These are phyloP conservation scores for Ottelia alismoides DNA, from an alignment of 106 monocot species.

Conservation along the genomic window DNA sequence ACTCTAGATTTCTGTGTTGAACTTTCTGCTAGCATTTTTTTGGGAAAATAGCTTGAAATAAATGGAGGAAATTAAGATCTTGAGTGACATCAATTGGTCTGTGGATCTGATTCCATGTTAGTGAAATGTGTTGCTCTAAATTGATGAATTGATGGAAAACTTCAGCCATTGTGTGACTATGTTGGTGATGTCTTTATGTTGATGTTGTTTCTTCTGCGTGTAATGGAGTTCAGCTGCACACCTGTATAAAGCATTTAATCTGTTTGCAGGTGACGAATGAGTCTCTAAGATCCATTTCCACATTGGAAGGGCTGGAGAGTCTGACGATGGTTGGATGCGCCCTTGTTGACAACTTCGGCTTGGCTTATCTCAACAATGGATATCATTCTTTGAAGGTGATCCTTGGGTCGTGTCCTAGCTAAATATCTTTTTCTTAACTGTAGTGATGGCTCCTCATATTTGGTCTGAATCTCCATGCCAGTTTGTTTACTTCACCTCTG, in stretches of 20 bases:
- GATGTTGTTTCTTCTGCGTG: not conserved
- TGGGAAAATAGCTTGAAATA: not conserved
- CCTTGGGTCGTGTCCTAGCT: not conserved
- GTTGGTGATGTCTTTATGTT: not conserved
- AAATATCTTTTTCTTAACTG: not conserved
- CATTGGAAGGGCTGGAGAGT: slow-evolving; percentile 46
- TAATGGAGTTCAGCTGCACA: not conserved
- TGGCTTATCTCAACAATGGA: slow-evolving; percentile 46
- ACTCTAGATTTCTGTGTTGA: no score
- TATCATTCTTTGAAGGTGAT: slow-evolving; percentile 50
- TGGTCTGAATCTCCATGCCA: not conserved
- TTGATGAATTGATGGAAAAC: no score
- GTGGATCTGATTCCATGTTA: no score
- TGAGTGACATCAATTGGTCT: no score
- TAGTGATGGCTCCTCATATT: not conserved
- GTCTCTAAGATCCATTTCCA: slow-evolving; percentile 53
- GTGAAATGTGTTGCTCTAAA: no score
- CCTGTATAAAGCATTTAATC: not conserved
- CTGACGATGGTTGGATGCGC: slow-evolving; percentile 62
- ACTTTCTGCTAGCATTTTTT: not conserved
- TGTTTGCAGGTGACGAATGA: slow-evolving; percentile 49
- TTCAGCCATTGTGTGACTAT: not conserved
- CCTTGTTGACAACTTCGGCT: slow-evolving; percentile 51
- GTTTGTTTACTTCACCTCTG: not conserved
- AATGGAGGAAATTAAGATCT: not conserved